Conservation (phyloP, 768 basidiomycete species). For the Suillus placidus region DNA sequence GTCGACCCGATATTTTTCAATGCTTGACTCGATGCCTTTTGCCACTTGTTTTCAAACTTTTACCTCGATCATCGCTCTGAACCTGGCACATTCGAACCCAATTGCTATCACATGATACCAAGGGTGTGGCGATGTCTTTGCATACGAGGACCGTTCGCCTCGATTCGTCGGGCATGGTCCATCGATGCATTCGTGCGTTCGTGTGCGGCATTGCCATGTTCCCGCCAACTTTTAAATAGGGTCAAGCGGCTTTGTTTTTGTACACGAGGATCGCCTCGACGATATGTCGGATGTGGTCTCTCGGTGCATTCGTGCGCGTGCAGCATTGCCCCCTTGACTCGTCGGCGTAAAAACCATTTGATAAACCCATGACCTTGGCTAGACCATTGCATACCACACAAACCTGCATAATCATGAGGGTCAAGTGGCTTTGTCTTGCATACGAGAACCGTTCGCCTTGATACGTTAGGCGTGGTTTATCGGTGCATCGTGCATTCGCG, state of each 20-base stretch:
- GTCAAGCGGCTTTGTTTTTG: neutral
- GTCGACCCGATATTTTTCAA: neutral
- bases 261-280: neutral
- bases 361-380: neutral
- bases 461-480: neutral
- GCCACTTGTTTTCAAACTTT: too few relatives aligned
- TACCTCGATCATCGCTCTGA: neutral
- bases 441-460: neutral
- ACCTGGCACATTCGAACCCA: neutral
- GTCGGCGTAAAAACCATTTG: neutral
- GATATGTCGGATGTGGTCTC: neutral
- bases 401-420: neutral
- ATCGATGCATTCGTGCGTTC: neutral
- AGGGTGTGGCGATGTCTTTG: neutral
- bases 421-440: neutral
- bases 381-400: neutral
- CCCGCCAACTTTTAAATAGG: neutral
- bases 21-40: neutral
- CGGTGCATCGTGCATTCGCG: neutral
- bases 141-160: neutral
- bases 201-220: neutral
- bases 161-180: neutral
- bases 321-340: neutral
- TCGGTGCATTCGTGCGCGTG: conserved; percentile 7
- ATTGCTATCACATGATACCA: conserved; percentile 2